Evolutionary conservation across 2,329 filamentous ascomycete species (phyloP).

Genomic region (Mycocentrospora acerina): DNA sequence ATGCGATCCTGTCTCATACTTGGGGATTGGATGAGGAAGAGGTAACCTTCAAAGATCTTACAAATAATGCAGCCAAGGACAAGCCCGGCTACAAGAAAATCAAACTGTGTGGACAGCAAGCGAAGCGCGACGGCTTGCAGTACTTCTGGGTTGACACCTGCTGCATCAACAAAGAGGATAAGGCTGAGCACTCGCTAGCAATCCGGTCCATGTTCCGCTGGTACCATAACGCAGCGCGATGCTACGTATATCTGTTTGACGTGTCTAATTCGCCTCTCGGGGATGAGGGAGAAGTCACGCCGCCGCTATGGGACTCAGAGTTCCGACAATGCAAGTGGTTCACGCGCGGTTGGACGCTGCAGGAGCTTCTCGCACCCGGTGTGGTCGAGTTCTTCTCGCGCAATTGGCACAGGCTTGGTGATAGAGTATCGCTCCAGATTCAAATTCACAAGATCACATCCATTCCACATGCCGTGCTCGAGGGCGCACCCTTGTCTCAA

Average conservation of each 20-base stretch:
- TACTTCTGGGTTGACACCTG: no score
- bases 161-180: neutral
- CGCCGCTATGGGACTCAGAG: conserved; percentile 6
- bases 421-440: conserved; percentile 1
- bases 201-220: conserved; percentile 18
- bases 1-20: conserved; percentile 2
- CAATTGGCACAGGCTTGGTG: conserved; percentile 10
- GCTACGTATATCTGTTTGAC: conserved; percentile 4
- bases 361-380: conserved; percentile 15
- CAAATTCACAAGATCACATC: conserved; percentile 6
- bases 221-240: conserved; percentile 1
- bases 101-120: neutral
- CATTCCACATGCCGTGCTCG: conserved; percentile 6
- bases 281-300: neutral
- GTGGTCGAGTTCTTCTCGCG: conserved; percentile 17
- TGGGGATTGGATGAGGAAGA: neutral
- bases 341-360: no score
- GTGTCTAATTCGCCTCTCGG: conserved; percentile 5
- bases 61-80: neutral
- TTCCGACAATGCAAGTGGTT: conserved; percentile 2
- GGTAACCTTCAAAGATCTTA: neutral
- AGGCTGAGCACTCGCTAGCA: conserved; percentile 5
- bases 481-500: neutral
- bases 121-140: neutral
- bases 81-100: neutral